Conservation (phyloP, 352 stramenopile species). For the Globisporangium rhizosaccharum region DNA sequence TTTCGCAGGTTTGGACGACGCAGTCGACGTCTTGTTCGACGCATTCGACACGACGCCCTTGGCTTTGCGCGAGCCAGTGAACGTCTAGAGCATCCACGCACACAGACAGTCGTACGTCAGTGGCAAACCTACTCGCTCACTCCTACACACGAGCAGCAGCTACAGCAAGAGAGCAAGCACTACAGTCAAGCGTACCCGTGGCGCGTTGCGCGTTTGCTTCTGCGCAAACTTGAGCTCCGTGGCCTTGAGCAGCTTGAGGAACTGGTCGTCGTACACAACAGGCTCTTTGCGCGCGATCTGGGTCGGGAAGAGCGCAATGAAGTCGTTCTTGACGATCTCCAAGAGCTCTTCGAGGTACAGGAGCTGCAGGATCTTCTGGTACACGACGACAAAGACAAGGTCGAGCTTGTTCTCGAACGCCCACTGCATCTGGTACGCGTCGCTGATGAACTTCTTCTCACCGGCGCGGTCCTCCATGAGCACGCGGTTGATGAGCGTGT, state of each 20-base stretch:
- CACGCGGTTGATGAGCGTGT: slow-evolving; percentile 86
- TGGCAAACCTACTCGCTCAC: not conserved
- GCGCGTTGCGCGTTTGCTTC: slow-evolving; percentile 54
- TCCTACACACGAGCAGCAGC: not conserved
- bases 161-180: not conserved
- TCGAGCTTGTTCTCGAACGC: slow-evolving; percentile 90
- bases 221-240: slow-evolving; percentile 62
- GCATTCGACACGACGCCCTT: slow-evolving; percentile 49
- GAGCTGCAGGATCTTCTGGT: slow-evolving; percentile 89
- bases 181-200: slow-evolving; percentile 26
- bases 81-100: slow-evolving; percentile 21
- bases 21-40: slow-evolving; percentile 35
- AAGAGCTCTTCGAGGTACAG: slow-evolving; percentile 91
- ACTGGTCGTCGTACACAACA: slow-evolving; percentile 79
- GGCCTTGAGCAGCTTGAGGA: slow-evolving; percentile 72
- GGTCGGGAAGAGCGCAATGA: slow-evolving; percentile 64
- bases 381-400: slow-evolving; percentile 90
- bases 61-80: slow-evolving; percentile 58
- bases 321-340: slow-evolving; percentile 83
- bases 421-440: slow-evolving; percentile 89
- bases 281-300: slow-evolving; percentile 67
- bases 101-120: not conserved
- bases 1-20: slow-evolving; percentile 30
- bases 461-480: slow-evolving; percentile 87
- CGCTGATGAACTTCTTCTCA: slow-evolving; percentile 81